Evolutionary conservation across 2,329 filamentous ascomycete genomes (phyloP), one percentile per base, ranked within the genome.

Genomic region (Aspergillus ochraceus): DNA sequence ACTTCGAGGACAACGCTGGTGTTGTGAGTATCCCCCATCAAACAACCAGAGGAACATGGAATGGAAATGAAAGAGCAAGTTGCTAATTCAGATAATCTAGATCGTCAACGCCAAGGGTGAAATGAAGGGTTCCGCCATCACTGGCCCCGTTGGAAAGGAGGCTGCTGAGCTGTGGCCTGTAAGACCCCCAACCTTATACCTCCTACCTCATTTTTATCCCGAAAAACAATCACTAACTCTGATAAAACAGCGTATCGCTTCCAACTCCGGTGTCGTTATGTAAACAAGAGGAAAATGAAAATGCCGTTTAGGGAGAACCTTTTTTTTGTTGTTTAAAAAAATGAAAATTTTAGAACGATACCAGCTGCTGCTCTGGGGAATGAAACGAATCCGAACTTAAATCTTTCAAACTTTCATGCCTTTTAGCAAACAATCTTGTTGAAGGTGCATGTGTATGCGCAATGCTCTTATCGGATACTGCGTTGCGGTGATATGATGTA

Each of bases 81-180:
- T 52, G 54, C 19, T 58, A 42, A 54, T 50, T 2, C 26, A 6
- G 26, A 29, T 45, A 29, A 32, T 55, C 57, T 77, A 95, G 91
- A 99, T 99, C 78, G 95, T 99, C 87, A 99, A 99, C 88, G 92
- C 94, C 83, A 99, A 99, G 91, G 95, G 95, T 85, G 95, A 99
- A 86, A 99, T 99, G 95, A 99, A 99, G 90, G 95, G 95, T 79
- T 97, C 92, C 70, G 95, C 95, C 81, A 99, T 99, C 81, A 99
- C 95, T 74, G 95, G 95, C 74, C 95, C 95, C 75, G 94, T 99
- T 79, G 95, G 94, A 82, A 99, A 99, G 90, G 95, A 99, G 86
- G 95, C 95, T 80, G 95, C 95, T 81, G 95, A 99, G 86, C 88
- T 99, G 77, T 99, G 95, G 95, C 95, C 95, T 80, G 91, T 94